These are phyloP conservation scores for Linaria vulgaris DNA, from an alignment of 257 asterid species.

Conservation along the genomic window DNA sequence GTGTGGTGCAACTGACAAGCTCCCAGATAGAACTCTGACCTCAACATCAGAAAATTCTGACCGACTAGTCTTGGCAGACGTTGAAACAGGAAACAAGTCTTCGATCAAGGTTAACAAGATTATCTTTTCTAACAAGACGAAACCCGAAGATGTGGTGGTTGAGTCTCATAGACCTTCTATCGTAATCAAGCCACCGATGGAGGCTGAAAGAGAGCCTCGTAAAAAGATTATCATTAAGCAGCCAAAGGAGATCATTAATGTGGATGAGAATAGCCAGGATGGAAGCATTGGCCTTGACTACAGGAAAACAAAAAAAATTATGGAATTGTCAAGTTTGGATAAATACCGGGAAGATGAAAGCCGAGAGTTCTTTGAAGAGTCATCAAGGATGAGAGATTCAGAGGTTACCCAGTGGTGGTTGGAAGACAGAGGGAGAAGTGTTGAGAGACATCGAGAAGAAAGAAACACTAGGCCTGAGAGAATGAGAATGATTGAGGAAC, in stretches of 20 bases:
- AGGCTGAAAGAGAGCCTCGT: slow-evolving; percentile 68
- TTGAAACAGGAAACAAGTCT: slow-evolving; percentile 62
- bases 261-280: slow-evolving; percentile 82
- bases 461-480: slow-evolving; percentile 56
- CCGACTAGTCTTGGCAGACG: slow-evolving; percentile 58
- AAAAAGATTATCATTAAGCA: slow-evolving; percentile 76
- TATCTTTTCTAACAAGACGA: slow-evolving; percentile 68
- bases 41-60: slow-evolving; percentile 77
- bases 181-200: slow-evolving; percentile 78
- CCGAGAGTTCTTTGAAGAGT: slow-evolving; percentile 47
- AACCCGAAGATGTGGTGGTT: slow-evolving; percentile 58
- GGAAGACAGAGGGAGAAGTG: slow-evolving; percentile 60
- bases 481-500: slow-evolving; percentile 57
- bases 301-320: slow-evolving; percentile 79
- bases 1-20: slow-evolving; percentile 70
- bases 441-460: slow-evolving; percentile 57
- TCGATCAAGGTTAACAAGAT: slow-evolving; percentile 72
- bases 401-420: slow-evolving; percentile 61
- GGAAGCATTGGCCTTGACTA: slow-evolving; percentile 72
- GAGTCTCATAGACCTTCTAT: slow-evolving; percentile 69
- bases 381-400: slow-evolving; percentile 56
- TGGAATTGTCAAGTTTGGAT: slow-evolving; percentile 69
- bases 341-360: slow-evolving; percentile 45
- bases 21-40: slow-evolving; percentile 69
- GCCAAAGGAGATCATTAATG: slow-evolving; percentile 65